Evolutionary conservation across 768 basidiomycete species (phyloP).

Genomic region (Rhizopogon salebrosus): DNA sequence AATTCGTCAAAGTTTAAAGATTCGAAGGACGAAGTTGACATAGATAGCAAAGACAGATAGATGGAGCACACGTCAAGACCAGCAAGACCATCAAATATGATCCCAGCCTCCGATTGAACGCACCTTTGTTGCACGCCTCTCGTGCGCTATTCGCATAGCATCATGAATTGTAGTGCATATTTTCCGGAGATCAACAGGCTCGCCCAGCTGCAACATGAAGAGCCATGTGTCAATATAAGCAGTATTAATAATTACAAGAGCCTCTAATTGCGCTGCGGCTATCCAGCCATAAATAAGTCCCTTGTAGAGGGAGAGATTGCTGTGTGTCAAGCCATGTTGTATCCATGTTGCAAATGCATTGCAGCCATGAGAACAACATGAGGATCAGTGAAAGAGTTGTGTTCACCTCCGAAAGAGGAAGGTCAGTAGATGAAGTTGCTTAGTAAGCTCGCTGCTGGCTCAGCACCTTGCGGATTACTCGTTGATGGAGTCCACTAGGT

Average conservation of each 20-base stretch:
- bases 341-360: not conserved
- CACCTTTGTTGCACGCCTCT: not conserved
- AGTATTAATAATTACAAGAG: not conserved
- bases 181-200: not conserved
- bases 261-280: not conserved
- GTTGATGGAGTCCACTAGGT: conserved; percentile 4
- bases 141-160: not conserved
- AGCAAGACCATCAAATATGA: not conserved
- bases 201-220: not conserved
- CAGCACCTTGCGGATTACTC: conserved; percentile 7
- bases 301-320: too few species aligned
- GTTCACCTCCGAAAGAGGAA: conserved; percentile 25
- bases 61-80: not conserved
- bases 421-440: conserved; percentile 16
- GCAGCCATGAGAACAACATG: conserved; percentile 1
- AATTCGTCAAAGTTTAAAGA: conserved; percentile 23
- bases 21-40: conserved; percentile 2
- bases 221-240: not conserved
- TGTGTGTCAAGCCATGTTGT: too few species aligned
- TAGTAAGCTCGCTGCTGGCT: conserved; percentile 14
- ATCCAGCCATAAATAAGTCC: not conserved
- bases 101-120: not conserved
- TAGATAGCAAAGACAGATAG: not conserved
- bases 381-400: not conserved
- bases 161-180: not conserved